Evolutionary conservation across 345 rosid genomes (phyloP).

Genomic region (Salix purpurea): DNA sequence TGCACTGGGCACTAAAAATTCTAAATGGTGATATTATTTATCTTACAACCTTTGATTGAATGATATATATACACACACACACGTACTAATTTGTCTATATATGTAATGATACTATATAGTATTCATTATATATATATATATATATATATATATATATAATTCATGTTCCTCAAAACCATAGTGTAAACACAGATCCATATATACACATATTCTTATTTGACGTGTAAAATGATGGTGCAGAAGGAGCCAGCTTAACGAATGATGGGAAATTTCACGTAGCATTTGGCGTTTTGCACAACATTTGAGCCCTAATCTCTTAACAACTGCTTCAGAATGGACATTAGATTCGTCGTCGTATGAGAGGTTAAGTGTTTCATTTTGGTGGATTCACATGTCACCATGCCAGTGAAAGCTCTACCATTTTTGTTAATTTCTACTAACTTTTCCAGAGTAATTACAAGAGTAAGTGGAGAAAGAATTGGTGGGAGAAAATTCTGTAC

Average conservation of each 20-base stretch:
- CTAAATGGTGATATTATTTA: no score
- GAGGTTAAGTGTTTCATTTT: constrained; percentile 13
- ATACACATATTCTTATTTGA: not conserved
- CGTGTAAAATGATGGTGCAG: not conserved
- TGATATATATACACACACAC: no score
- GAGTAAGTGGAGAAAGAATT: no score
- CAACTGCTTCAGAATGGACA: not conserved
- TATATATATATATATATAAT: no score
- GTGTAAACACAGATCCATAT: not conserved
- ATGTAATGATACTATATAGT: no score
- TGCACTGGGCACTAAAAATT: no score
- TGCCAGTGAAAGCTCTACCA: not conserved
- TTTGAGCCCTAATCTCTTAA: constrained; percentile 16
- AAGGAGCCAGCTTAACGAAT: constrained; percentile 5
- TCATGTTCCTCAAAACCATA: not conserved
- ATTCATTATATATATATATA: no score
- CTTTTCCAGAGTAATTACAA: no score
- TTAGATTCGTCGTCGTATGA: not conserved
- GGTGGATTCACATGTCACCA: constrained; percentile 12
- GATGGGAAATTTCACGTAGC: constrained; percentile 17
- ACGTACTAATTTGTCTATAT: no score
- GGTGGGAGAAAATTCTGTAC: no score
- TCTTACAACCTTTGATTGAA: no score
- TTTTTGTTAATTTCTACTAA: not conserved
- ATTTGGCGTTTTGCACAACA: constrained; percentile 2